Percentiles rank a stretch among this genome's conserved stretches.
Conservation (phyloP, 768 basidiomycete species). For the Scleroderma citrinum region DNA sequence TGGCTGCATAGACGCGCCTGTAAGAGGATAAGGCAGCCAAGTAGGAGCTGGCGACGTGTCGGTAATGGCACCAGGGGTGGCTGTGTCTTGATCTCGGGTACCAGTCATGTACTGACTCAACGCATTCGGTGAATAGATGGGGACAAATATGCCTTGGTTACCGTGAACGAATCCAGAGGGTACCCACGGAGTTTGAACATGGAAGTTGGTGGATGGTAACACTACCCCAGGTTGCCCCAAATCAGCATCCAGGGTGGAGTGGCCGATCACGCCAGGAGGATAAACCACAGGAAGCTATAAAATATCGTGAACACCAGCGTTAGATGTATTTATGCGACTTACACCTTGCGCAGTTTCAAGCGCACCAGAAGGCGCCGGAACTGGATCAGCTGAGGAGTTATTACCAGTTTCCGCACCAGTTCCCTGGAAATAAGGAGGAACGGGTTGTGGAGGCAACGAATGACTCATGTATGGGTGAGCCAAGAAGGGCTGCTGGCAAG, state of each 20-base stretch:
- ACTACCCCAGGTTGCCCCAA: slow-evolving; percentile 13
- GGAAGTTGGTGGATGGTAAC: slow-evolving; percentile 11
- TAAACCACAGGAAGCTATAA: slow-evolving; percentile 46
- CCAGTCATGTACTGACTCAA: slow-evolving; percentile 63
- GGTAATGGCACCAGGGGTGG: slow-evolving; percentile 16
- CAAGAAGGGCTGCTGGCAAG: slow-evolving; percentile 48
- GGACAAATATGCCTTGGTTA: slow-evolving; percentile 65
- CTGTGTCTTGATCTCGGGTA: slow-evolving; percentile 24
- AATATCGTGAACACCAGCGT: slow-evolving; percentile 5
- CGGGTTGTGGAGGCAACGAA: slow-evolving; percentile 26
- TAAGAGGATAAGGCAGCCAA: slow-evolving; percentile 31
- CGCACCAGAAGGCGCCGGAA: slow-evolving; percentile 31
- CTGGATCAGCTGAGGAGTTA: slow-evolving; percentile 23
- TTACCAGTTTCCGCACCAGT: slow-evolving; percentile 36
- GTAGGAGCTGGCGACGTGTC: slow-evolving; percentile 25
- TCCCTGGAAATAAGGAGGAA: slow-evolving; percentile 21
- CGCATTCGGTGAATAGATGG: slow-evolving; percentile 66
- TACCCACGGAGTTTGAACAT: slow-evolving; percentile 48
- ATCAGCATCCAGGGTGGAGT: slow-evolving; percentile 20
- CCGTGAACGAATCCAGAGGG: slow-evolving; percentile 69
- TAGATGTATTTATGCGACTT: slow-evolving; percentile 16
- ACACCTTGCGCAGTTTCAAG: slow-evolving; percentile 42
- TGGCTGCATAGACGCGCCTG: slow-evolving; percentile 25
- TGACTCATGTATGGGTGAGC: slow-evolving; percentile 41
- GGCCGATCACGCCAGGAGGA: slow-evolving; percentile 34